phyloP scores from a whole-genome alignment of 208 protist species.

The Naegleria lovaniensis region DNA sequence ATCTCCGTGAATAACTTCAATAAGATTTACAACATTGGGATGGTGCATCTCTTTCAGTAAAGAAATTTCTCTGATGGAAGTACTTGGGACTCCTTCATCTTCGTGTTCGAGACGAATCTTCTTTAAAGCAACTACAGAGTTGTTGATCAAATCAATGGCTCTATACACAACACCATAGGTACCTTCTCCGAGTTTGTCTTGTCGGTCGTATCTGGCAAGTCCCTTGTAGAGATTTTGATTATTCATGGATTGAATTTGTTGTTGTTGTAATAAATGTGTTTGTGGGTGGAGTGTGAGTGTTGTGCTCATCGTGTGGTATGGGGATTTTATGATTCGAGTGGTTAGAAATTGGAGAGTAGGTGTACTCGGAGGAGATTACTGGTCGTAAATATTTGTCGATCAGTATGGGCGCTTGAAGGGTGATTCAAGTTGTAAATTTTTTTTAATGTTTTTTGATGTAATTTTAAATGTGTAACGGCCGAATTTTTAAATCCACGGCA shows the following conservation, averaged over 20 bases:
- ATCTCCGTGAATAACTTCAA: conserved; percentile 89
- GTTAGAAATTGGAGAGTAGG: too few relatives aligned
- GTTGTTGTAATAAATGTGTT: not conserved
- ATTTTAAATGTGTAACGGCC: not conserved
- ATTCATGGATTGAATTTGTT: not conserved
- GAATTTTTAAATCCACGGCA: not conserved
- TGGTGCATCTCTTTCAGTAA: conserved; percentile 37
- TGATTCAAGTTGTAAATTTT: not conserved
- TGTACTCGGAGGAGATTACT: too few relatives aligned
- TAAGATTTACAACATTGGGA: conserved; percentile 73
- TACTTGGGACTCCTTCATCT: conserved; percentile 76
- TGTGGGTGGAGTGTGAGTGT: too few relatives aligned
- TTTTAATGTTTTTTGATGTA: not conserved
- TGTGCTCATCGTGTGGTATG: too few relatives aligned
- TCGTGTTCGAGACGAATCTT: conserved; percentile 68
- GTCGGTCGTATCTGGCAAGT: conserved; percentile 61
- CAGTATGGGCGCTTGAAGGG: not conserved
- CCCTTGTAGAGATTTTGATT: not conserved
- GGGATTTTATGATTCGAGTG: too few relatives aligned
- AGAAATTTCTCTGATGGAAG: conserved; percentile 77
- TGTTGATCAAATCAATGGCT: conserved; percentile 68
- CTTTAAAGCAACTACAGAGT: conserved; percentile 73
- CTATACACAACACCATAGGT: conserved; percentile 97
- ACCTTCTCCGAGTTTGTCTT: conserved; percentile 91
- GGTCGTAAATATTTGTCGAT: too few relatives aligned